These are phyloP conservation scores for Picochlorum sp. DNA, from an alignment of 139 green algal species.

Conservation along the genomic window DNA sequence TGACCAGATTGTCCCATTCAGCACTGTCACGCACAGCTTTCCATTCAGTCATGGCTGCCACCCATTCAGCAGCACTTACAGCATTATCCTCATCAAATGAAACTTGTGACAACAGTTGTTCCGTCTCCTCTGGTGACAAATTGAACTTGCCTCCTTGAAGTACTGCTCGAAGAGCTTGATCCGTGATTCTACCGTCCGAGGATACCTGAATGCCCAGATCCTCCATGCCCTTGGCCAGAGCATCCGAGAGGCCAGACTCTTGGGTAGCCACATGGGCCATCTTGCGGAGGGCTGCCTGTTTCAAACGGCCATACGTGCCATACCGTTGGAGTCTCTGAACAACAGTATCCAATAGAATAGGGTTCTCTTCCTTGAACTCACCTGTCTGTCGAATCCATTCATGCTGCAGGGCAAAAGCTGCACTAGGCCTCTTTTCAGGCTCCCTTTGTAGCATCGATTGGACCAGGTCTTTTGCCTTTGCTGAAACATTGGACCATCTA, in stretches of 20 bases:
- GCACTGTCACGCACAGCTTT: constrained; percentile 20
- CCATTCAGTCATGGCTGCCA: constrained; percentile 66
- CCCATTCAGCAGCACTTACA: constrained; percentile 46
- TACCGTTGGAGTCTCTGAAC: constrained; percentile 73
- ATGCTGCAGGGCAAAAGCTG: constrained; percentile 48
- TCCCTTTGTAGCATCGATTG: constrained; percentile 43
- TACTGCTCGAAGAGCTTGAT: constrained; percentile 2
- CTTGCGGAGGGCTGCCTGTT: constrained; percentile 45
- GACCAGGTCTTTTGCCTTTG: constrained; percentile 15
- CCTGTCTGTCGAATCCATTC: constrained; percentile 27
- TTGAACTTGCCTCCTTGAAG: constrained; percentile 41
- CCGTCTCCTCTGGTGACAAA: constrained; percentile 31
- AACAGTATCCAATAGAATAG: constrained; percentile 34
- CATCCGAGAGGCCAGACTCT: not conserved
- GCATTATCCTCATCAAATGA: not conserved
- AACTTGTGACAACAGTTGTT: constrained; percentile 32
- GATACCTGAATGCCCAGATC: not conserved
- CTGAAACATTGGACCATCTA: constrained; percentile 39
- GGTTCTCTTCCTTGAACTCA: not conserved
- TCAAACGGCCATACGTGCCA: constrained; percentile 57
- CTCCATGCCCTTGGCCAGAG: constrained; percentile 2
- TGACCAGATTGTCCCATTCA: constrained; percentile 29
- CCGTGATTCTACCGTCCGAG: not conserved
- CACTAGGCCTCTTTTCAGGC: constrained; percentile 40
- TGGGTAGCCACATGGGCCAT: constrained; percentile 15